These are phyloP conservation scores for Pseudoturritis turrita DNA, from an alignment of 345 rosid species.

Conservation along the genomic window DNA sequence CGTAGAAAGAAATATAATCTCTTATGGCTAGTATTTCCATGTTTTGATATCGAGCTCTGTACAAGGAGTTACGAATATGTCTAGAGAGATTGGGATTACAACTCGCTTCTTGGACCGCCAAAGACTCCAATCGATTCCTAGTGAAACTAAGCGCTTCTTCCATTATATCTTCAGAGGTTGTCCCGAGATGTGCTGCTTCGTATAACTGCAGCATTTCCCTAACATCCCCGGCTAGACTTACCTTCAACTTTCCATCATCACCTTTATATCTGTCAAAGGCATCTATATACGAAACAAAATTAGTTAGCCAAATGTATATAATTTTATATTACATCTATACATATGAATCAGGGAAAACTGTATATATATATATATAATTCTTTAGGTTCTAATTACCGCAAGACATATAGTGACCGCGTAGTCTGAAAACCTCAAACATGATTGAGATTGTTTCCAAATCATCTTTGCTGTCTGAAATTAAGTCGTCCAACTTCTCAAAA, in stretches of 20 bases:
- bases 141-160: background rate
- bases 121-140: background rate
- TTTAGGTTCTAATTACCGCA: background rate
- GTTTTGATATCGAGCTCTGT: background rate
- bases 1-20: conserved; percentile 1
- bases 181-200: background rate
- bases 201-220: background rate
- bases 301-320: no score
- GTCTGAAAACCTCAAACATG: conserved; percentile 14
- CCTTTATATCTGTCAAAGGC: background rate
- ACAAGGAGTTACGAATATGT: background rate
- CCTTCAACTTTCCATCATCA: background rate
- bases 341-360: no score
- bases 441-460: conserved; percentile 6
- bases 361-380: no score
- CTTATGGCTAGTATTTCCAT: background rate
- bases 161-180: background rate
- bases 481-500: background rate
- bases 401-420: background rate
- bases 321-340: no score
- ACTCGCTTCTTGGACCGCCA: background rate
- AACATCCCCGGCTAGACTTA: background rate
- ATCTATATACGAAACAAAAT: background rate
- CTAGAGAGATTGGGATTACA: background rate
- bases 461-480: background rate